A percentile compares a stretch with the other conserved stretches of the same genome.
phyloP scores from a whole-genome alignment of 306 rosid genomes.

The Chamaecrista fasciculata region DNA sequence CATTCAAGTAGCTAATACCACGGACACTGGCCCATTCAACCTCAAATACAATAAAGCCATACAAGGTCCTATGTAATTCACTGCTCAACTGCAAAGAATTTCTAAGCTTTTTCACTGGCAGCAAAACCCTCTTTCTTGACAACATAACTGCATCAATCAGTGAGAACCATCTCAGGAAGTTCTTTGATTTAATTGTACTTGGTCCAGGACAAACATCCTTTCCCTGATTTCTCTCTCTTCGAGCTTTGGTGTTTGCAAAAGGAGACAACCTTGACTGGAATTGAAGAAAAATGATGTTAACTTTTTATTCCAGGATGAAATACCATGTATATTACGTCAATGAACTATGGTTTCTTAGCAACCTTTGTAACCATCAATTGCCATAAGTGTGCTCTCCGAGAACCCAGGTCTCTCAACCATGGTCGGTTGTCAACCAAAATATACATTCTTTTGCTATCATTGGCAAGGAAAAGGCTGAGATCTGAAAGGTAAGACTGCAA shows the following conservation, averaged over 20 bases:
- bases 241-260: slow-evolving; percentile 71
- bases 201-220: slow-evolving; percentile 44
- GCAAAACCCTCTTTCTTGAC: slow-evolving; percentile 68
- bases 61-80: slow-evolving; percentile 77
- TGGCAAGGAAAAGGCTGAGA: slow-evolving; percentile 78
- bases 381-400: slow-evolving; percentile 82
- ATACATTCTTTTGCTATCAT: slow-evolving; percentile 65
- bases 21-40: slow-evolving; percentile 79
- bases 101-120: slow-evolving; percentile 74
- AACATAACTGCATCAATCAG: slow-evolving; percentile 57
- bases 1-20: slow-evolving; percentile 89
- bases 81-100: slow-evolving; percentile 60
- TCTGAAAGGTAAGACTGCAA: slow-evolving; percentile 93
- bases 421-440: slow-evolving; percentile 96
- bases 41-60: slow-evolving; percentile 88
- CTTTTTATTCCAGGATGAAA: not conserved
- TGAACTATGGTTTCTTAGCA: not conserved
- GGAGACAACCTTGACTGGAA: slow-evolving; percentile 96
- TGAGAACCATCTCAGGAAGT: slow-evolving; percentile 55
- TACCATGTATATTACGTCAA: slow-evolving; percentile 24
- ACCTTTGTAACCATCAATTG: slow-evolving; percentile 98
- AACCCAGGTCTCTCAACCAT: slow-evolving; percentile 76
- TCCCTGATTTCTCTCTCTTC: slow-evolving; percentile 49
- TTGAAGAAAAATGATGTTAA: slow-evolving; percentile 15
- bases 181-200: slow-evolving; percentile 43